A percentile compares a stretch with the other conserved stretches of the same genome.
Evolutionary conservation across 129 eudicot genomes (phyloP).

Genomic region (Scalesia atractyloides): DNA sequence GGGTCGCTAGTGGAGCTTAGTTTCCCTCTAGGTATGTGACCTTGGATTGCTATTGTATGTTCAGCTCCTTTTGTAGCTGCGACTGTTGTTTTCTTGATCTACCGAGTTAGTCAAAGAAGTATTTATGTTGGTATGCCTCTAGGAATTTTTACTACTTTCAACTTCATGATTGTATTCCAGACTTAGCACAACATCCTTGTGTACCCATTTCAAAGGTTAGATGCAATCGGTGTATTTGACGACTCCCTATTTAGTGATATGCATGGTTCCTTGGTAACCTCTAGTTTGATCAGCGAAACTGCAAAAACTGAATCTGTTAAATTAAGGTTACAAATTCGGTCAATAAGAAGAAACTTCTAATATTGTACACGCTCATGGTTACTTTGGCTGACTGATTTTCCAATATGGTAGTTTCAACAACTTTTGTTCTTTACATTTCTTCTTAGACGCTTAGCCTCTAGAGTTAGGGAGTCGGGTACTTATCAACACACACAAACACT

Average conservation of each 20-base stretch:
- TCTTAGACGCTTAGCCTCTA: too few species aligned
- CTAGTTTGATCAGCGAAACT: not conserved
- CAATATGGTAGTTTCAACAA: too few species aligned
- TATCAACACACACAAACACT: too few species aligned
- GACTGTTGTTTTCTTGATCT: not conserved
- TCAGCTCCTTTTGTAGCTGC: not conserved
- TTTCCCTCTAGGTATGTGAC: not conserved
- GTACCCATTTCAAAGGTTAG: conserved; percentile 5
- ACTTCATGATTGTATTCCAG: conserved; percentile 2
- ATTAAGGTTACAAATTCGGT: too few species aligned
- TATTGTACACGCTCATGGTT: too few species aligned
- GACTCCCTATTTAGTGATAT: not conserved
- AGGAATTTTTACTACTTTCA: conserved; percentile 5
- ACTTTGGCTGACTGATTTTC: too few species aligned
- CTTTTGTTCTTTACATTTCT: too few species aligned
- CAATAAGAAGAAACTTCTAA: too few species aligned
- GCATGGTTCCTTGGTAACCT: not conserved
- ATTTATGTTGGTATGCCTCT: not conserved
- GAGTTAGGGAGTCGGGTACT: too few species aligned
- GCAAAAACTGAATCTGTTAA: too few species aligned
- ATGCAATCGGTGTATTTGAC: not conserved
- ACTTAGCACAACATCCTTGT: conserved; percentile 1
- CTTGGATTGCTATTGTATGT: conserved; percentile 6
- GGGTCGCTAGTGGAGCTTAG: not conserved
- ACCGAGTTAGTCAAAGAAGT: conserved; percentile 1